Conservation (phyloP, 352 stramenopile species). For the Pythium guiyangense region DNA sequence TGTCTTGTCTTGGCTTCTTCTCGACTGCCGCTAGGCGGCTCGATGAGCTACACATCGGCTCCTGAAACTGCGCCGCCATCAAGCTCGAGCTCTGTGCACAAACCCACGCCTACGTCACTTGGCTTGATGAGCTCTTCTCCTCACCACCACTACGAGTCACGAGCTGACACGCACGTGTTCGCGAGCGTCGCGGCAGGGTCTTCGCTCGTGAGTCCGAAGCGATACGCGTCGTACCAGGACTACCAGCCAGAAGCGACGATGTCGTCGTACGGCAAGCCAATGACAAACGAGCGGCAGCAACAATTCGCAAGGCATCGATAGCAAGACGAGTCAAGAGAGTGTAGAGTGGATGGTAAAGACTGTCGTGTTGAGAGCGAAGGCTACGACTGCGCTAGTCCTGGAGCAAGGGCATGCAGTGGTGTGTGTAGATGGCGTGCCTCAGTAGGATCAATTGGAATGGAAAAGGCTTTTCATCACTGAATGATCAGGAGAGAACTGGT, state of each 20-base stretch:
- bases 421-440: constrained; percentile 39
- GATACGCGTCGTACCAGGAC: constrained; percentile 25
- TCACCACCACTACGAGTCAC: neutral
- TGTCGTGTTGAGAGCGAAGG: neutral
- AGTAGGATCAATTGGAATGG: constrained; percentile 90
- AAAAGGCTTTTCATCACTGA: constrained; percentile 64
- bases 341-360: neutral
- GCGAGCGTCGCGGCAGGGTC: too few species aligned
- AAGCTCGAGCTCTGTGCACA: neutral
- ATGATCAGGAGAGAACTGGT: constrained; percentile 66
- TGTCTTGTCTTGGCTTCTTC: too few species aligned
- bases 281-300: constrained; percentile 14
- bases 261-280: constrained; percentile 32
- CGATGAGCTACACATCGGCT: neutral
- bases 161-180: neutral
- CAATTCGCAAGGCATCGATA: neutral
- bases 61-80: neutral
- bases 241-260: constrained; percentile 25
- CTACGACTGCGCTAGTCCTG: too few species aligned
- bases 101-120: constrained; percentile 6
- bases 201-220: constrained; percentile 23
- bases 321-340: neutral
- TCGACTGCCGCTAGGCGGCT: neutral
- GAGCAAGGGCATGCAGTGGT: neutral
- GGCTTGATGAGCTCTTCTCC: neutral